Conservation (phyloP, 2,329 filamentous ascomycete species). For the Lecanicillium sp. region DNA sequence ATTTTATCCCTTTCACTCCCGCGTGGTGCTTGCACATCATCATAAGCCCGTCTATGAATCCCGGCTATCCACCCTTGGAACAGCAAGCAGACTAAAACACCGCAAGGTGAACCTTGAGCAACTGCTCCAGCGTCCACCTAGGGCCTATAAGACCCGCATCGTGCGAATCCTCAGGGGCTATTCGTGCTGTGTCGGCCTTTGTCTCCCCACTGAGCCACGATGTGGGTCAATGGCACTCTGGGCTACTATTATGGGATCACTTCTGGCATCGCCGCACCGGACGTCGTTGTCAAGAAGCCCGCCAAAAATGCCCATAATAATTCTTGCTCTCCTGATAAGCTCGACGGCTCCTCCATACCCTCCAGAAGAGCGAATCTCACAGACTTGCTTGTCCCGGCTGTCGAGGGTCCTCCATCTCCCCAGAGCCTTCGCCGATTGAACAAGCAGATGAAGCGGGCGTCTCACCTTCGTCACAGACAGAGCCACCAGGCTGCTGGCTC, state of each 20-base stretch:
- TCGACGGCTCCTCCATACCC: constrained; percentile 9
- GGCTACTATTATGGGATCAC: constrained; percentile 5
- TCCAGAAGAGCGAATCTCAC: constrained; percentile 15
- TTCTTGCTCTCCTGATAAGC: constrained; percentile 1
- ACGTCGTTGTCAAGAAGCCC: not conserved
- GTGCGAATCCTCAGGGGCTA: not conserved
- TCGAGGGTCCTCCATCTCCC: constrained; percentile 54
- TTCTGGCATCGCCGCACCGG: not conserved
- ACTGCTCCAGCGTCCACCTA: not conserved
- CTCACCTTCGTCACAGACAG: constrained; percentile 26
- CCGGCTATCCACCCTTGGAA: too few species aligned
- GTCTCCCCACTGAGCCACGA: constrained; percentile 7
- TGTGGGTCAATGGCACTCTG: constrained; percentile 8
- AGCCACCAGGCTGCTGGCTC: constrained; percentile 38
- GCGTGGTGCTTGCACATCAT: constrained; percentile 4
- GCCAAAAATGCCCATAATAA: constrained; percentile 7
- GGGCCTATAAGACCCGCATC: not conserved
- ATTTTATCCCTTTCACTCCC: not conserved
- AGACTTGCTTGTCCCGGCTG: constrained; percentile 46
- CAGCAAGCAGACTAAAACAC: too few species aligned
- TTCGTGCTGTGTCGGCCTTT: not conserved
- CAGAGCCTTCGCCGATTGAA: constrained; percentile 49
- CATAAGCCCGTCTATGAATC: constrained; percentile 1
- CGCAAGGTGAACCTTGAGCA: too few species aligned
- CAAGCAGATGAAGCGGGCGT: constrained; percentile 49